These are phyloP conservation scores for Teratosphaeria gauchensis DNA, from an alignment of 2,329 filamentous ascomycete genomes.

Conservation along the genomic window DNA sequence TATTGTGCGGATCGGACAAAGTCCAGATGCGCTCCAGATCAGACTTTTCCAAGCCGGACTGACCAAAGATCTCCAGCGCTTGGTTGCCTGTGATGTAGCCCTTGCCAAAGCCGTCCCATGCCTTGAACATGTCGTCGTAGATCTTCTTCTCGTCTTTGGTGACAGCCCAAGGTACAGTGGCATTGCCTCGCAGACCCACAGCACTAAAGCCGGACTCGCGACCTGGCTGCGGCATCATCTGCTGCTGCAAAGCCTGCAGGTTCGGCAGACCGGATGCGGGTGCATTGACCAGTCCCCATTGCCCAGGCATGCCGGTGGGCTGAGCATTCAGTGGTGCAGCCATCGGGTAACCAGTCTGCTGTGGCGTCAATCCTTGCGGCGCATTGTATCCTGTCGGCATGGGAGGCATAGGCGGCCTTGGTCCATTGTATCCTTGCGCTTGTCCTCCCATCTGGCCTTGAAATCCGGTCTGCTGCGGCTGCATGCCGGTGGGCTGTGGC, in stretches of 20 bases:
- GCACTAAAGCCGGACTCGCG: conserved; percentile 83
- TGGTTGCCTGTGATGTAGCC: conserved; percentile 86
- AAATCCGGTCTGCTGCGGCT: conserved; percentile 44
- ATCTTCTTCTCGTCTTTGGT: conserved; percentile 98
- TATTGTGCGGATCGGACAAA: conserved; percentile 84
- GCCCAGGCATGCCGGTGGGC: conserved; percentile 82
- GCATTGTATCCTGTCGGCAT: conserved; percentile 69
- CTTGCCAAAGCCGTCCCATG: conserved; percentile 91
- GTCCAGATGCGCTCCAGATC: conserved; percentile 94
- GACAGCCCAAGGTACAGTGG: conserved; percentile 94
- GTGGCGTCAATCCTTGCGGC: conserved; percentile 47
- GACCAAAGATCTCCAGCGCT: conserved; percentile 93
- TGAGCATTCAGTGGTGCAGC: conserved; percentile 69
- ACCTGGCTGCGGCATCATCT: conserved; percentile 95
- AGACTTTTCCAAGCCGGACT: conserved; percentile 83
- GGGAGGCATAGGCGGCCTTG: conserved; percentile 66
- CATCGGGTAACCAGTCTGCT: conserved; percentile 59
- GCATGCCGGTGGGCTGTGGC: conserved; percentile 54
- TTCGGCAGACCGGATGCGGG: conserved; percentile 84
- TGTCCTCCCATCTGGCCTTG: conserved; percentile 49
- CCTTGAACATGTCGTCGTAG: conserved; percentile 88
- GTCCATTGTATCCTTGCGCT: conserved; percentile 69
- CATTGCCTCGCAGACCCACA: conserved; percentile 80
- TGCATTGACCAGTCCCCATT: conserved; percentile 97
- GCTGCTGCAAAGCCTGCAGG: conserved; percentile 81